Percentiles rank a stretch among this genome's conserved stretches.
Conservation (phyloP, 2,329 filamentous ascomycete genomes). For the Trichophaea hybrida region DNA sequence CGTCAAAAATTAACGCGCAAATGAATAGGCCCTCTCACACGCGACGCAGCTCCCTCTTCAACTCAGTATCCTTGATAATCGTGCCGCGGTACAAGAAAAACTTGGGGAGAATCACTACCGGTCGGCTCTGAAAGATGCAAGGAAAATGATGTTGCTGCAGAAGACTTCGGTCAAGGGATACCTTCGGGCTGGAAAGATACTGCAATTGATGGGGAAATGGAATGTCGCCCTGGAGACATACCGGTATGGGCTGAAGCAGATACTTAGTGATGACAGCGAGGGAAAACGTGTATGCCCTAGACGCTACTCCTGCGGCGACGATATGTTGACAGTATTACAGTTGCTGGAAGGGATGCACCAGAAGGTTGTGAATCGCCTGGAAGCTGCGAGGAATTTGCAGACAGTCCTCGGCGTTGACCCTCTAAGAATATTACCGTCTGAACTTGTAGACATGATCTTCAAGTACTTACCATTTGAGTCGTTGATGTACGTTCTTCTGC, state of each 20-base stretch:
- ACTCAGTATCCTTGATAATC: constrained; percentile 22
- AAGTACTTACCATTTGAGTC: constrained; percentile 35
- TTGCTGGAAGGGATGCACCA: constrained; percentile 33
- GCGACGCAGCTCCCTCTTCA: neutral
- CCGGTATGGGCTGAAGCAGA: constrained; percentile 41
- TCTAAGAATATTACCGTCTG: constrained; percentile 35
- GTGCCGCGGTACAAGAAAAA: constrained; percentile 24
- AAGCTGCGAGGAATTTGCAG: constrained; percentile 33
- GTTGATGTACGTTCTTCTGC: constrained; percentile 29
- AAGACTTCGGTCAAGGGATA: constrained; percentile 31
- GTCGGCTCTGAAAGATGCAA: constrained; percentile 23
- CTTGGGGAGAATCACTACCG: constrained; percentile 9
- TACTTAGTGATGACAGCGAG: constrained; percentile 32
- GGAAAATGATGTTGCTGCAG: constrained; percentile 24
- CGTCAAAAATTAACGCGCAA: neutral
- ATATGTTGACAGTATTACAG: constrained; percentile 14
- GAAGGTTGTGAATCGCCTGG: constrained; percentile 29
- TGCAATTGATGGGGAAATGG: constrained; percentile 34
- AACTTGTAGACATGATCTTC: constrained; percentile 37
- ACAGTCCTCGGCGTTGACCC: constrained; percentile 34
- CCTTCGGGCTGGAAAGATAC: constrained; percentile 34
- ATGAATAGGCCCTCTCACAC: neutral
- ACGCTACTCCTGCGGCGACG: neutral
- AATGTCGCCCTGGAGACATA: constrained; percentile 44
- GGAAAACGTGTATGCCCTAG: constrained; percentile 20